A percentile compares a stretch with the other conserved stretches of the same genome.
Conservation (phyloP, 495 filamentous ascomycete genomes). For the Penicillium robsamsonii region DNA sequence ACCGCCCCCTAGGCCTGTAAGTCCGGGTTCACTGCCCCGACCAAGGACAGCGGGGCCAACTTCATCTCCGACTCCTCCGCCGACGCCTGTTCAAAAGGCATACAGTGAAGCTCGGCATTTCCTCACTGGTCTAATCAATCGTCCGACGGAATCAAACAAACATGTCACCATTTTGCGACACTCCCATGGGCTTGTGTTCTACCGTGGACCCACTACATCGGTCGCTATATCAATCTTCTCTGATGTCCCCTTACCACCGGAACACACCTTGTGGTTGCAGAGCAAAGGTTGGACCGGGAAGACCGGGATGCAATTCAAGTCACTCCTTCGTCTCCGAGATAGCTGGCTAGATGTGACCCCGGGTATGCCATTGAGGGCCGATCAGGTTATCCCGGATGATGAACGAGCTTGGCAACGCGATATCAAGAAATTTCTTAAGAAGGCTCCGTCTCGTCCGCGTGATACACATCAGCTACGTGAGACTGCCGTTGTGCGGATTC, state of each 20-base stretch:
- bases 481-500: conserved; percentile 61
- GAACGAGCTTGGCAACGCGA: conserved; percentile 68
- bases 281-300: conserved; percentile 65
- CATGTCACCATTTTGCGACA: conserved; percentile 68
- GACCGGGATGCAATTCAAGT: conserved; percentile 64
- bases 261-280: conserved; percentile 64
- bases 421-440: conserved; percentile 57
- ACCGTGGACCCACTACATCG: conserved; percentile 60
- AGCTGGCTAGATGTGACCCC: conserved; percentile 68
- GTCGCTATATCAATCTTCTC: conserved; percentile 62
- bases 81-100: conserved; percentile 37
- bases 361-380: conserved; percentile 37
- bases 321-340: conserved; percentile 52
- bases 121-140: conserved; percentile 59
- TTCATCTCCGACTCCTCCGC: conserved; percentile 6
- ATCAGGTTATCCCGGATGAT: conserved; percentile 47
- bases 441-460: conserved; percentile 37
- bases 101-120: conserved; percentile 60
- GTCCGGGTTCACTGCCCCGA: conserved; percentile 1
- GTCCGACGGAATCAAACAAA: conserved; percentile 61
- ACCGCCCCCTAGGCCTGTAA: conserved; percentile 4
- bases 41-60: conserved; percentile 22
- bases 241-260: conserved; percentile 51
- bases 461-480: conserved; percentile 54
- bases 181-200: conserved; percentile 60